Conservation (phyloP, 1,284 basidiomycete species). For the Coniophora puteana region DNA sequence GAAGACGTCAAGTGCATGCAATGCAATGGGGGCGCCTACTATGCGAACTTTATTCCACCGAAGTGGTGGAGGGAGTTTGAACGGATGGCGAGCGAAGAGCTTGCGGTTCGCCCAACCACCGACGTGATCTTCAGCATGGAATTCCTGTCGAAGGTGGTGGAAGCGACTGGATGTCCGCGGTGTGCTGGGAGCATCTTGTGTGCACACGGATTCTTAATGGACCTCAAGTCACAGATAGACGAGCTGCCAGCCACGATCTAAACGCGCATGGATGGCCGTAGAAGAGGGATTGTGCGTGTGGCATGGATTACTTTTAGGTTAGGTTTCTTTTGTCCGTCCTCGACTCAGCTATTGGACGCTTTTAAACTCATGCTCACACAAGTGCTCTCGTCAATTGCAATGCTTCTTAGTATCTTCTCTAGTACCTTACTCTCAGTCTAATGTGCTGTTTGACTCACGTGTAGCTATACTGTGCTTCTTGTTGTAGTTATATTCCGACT, state of each 20-base stretch:
- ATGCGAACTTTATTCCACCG: conserved; percentile 45
- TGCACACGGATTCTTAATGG: conserved; percentile 50
- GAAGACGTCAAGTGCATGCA: conserved; percentile 60
- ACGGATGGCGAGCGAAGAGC: conserved; percentile 50
- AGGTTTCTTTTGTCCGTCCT: too few species aligned
- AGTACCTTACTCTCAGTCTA: too few species aligned
- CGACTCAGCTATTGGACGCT: too few species aligned
- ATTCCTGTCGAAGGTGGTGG: conserved; percentile 53
- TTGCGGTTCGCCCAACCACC: conserved; percentile 51
- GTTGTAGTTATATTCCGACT: too few species aligned
- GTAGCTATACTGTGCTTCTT: too few species aligned
- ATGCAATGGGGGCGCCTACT: conserved; percentile 53
- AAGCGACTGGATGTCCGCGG: conserved; percentile 46
- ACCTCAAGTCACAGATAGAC: conserved; percentile 56
- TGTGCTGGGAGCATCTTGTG: conserved; percentile 63
- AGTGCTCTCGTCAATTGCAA: too few species aligned
- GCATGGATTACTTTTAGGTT: too few species aligned
- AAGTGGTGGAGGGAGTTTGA: conserved; percentile 68
- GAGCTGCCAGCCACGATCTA: conserved; percentile 53
- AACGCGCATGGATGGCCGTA: too few species aligned
- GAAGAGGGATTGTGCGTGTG: too few species aligned
- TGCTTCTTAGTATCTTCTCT: too few species aligned
- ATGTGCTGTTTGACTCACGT: too few species aligned
- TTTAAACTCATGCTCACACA: too few species aligned
- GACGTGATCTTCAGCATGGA: conserved; percentile 55